Evolutionary conservation across 805 yeast genomes (phyloP), one percentile per base, ranked within the genome.

Genomic region (Lachancea fermentati): DNA sequence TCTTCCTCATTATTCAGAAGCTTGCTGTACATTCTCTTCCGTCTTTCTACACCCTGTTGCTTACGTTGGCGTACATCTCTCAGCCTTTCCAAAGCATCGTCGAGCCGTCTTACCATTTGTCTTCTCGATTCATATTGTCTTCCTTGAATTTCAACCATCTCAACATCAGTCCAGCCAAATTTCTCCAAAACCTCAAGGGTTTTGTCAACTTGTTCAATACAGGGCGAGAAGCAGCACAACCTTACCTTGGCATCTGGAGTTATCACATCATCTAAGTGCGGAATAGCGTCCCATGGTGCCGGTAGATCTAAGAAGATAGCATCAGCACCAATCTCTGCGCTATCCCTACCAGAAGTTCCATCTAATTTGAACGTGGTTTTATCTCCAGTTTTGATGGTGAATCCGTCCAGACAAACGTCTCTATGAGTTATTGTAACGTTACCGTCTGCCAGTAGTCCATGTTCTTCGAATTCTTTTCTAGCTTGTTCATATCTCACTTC

Each of bases 221-320:
- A 93, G 7, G 99, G 99, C 30, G 95, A 85, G 58, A 93, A 93
- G 63, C 98, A 93, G 64, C 99, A 93, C 39, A 93, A 73, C 2
- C 84, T 79, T 16, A 79, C 85, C 19, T 71, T 68, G 41, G 71
- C 67, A 14, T 65, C 65, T 6, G 66, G 60, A 6, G 83, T 65
- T 12, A 85, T 71, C 1, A 84, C 94, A 2, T 51, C 37, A 9
- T 69, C 65, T 34, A 91, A 64, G 61, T 83, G 81, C 5, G 87
- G 86, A 39, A 93, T 83, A 4, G 98, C 98, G 28, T 78, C 79
- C 97, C 97, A 91, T 6, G 99, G 98, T 4, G 96, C 80, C 3
- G 99, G 99, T 35, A 93, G 71, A 59, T 93, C 99, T 47, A 93
- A 70, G 55, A 93, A 93, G 0, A 93, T 76, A 2, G 81, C 79